Evolutionary conservation across 495 filamentous ascomycete genomes (phyloP), one percentile per base, ranked within the genome.

Genomic region (Parathielavia appendiculata): DNA sequence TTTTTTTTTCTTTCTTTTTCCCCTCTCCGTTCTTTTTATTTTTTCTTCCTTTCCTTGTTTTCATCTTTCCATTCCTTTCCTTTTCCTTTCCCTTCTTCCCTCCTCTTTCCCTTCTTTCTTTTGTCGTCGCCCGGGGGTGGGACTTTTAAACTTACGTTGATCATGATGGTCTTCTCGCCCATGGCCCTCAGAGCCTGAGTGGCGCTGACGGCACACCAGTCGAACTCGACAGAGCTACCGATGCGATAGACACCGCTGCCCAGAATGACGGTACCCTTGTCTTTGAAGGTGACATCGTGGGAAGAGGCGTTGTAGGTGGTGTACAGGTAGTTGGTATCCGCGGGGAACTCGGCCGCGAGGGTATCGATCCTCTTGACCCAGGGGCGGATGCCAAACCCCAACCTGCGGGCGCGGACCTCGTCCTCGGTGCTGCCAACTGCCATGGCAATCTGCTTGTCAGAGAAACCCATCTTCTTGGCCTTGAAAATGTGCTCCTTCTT

Each of bases 301-400:
- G 87, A 83, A n/a, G 88, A 86, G 45, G 91, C 92, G 66, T 98
- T 98, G 78, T 98, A 98, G 46, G 92, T 98, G 12, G 92, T 98
- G 76, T 97, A 97, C 30, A 96, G 84, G 72, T 96, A 97, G 78
- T 96, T 96, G 61, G 92, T 96, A 59, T 92, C 83, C 54, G 92
- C 92, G n/a, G 93, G 92, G 76, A 97, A 98, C 72, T 98, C 92
- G 34, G 92, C 92, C 64, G 92, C 92, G 56, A 98, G 83, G 45
- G 92, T 97, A 70, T 98, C 91, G 62, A 96, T 96, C 79, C 91
- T 96, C 86, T 97, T 97, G 19, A 97, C 92, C 78, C 88, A 97
- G 5, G 92, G 82, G 35, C 76, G 78, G 73, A 97, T 88, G 50
- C 88, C 91, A 69, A 96, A 95, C 66, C 86, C 81, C 78, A 88